Conservation (phyloP, 345 rosid species). For the Carallia brachiata region DNA sequence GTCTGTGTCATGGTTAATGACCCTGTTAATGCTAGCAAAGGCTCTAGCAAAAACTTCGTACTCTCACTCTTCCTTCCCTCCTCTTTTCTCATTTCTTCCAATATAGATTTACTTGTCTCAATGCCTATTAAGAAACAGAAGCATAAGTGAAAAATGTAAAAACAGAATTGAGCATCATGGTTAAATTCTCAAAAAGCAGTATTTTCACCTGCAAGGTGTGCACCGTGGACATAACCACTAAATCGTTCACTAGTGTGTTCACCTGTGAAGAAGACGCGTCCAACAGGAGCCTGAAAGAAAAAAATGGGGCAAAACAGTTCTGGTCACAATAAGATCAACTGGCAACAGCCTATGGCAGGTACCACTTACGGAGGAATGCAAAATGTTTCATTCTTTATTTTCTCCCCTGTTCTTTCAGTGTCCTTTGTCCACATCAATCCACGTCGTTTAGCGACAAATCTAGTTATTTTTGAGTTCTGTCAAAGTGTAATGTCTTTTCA, state of each 20-base stretch:
- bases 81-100: constrained; percentile 61
- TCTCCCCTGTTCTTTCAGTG: no score
- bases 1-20: constrained; percentile 53
- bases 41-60: constrained; percentile 57
- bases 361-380: no score
- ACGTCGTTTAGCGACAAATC: no score
- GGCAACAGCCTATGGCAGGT: no score
- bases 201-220: constrained; percentile 71
- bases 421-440: no score
- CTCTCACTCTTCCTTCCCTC: constrained; percentile 40
- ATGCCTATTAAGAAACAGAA: constrained; percentile 42
- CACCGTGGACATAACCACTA: constrained; percentile 94
- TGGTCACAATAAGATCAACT: neutral
- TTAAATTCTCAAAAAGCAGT: neutral
- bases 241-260: constrained; percentile 95
- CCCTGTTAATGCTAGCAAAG: constrained; percentile 68
- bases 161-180: neutral
- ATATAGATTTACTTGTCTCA: constrained; percentile 58
- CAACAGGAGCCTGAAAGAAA: constrained; percentile 66
- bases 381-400: no score
- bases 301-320: neutral
- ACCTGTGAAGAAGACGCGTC: constrained; percentile 81
- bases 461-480: no score
- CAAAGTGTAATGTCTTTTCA: no score
- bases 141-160: neutral